Percentiles rank a stretch among this genome's conserved stretches.
phyloP scores from a whole-genome alignment of 2,329 filamentous ascomycete genomes.

The Xylariaceae sp. region DNA sequence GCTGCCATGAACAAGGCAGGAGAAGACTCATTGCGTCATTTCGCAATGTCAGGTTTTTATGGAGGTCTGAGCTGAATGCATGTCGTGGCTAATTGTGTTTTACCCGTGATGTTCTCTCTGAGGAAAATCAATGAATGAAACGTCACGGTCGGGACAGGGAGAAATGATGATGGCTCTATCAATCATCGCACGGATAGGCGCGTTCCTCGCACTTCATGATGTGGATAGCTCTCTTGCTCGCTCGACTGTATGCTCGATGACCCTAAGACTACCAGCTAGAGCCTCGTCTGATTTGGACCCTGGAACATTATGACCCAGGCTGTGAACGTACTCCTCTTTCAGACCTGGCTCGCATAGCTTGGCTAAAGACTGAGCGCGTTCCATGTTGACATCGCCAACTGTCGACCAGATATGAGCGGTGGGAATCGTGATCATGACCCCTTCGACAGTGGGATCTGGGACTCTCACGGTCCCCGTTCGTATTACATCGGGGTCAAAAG shows the following conservation, averaged over 20 bases:
- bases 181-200: too few species aligned
- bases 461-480: conserved; percentile 18
- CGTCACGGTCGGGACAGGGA: too few species aligned
- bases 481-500: conserved; percentile 23
- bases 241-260: conserved; percentile 24
- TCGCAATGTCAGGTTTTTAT: too few species aligned
- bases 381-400: conserved; percentile 10
- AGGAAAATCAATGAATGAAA: too few species aligned
- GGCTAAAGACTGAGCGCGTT: conserved; percentile 14
- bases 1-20: too few species aligned
- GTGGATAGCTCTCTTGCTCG: conserved; percentile 7
- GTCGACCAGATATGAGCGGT: conserved; percentile 25
- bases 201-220: too few species aligned
- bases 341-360: conserved; percentile 17
- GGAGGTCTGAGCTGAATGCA: too few species aligned
- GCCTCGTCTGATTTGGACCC: conserved; percentile 20
- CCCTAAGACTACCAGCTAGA: conserved; percentile 18
- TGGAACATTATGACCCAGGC: conserved; percentile 23
- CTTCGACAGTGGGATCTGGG: conserved; percentile 22
- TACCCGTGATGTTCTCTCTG: too few species aligned
- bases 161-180: too few species aligned
- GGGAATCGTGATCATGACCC: conserved; percentile 20
- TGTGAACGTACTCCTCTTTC: conserved; percentile 21
- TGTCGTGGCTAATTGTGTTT: too few species aligned
- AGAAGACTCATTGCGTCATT: too few species aligned